phyloP scores from a whole-genome alignment of 2,329 filamentous ascomycete genomes.

The Epichloe sibirici region DNA sequence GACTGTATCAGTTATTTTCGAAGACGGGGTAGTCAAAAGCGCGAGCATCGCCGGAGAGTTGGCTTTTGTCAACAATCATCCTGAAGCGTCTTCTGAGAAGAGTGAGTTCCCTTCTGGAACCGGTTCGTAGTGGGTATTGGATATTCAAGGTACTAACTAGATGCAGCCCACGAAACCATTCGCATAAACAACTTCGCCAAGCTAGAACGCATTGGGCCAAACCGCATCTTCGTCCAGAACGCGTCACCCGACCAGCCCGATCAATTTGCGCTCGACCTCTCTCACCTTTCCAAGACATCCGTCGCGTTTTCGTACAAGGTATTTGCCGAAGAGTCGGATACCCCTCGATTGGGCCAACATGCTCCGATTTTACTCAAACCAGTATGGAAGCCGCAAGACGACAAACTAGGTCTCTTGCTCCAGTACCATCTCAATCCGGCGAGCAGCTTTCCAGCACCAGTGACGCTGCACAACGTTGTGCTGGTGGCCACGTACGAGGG shows the following conservation, averaged over 20 bases:
- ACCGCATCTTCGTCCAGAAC: constrained; percentile 78
- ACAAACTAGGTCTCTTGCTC: constrained; percentile 76
- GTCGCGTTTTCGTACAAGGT: constrained; percentile 91
- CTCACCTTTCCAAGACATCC: constrained; percentile 58
- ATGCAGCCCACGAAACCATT: constrained; percentile 49
- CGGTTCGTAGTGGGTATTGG: background rate
- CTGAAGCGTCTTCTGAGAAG: constrained; percentile 30
- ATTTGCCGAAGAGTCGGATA: constrained; percentile 51
- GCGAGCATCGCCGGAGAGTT: constrained; percentile 77
- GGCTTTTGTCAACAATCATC: constrained; percentile 66
- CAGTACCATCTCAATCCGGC: constrained; percentile 73
- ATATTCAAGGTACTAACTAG: background rate
- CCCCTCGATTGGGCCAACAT: constrained; percentile 34
- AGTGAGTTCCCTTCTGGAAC: constrained; percentile 26
- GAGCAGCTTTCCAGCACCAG: constrained; percentile 32
- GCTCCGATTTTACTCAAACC: constrained; percentile 64
- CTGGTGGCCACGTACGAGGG: constrained; percentile 62
- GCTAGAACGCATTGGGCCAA: constrained; percentile 89
- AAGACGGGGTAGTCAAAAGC: constrained; percentile 57
- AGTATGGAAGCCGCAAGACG: constrained; percentile 71
- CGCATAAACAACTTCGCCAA: constrained; percentile 76
- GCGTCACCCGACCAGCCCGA: constrained; percentile 53
- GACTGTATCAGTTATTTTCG: constrained; percentile 76
- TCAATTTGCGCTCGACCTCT: constrained; percentile 66
- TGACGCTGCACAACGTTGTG: constrained; percentile 56